Percentiles rank a stretch among this genome's conserved stretches.
Conservation (phyloP, 1,284 basidiomycete species). For the Salmacisia buchloeana region DNA sequence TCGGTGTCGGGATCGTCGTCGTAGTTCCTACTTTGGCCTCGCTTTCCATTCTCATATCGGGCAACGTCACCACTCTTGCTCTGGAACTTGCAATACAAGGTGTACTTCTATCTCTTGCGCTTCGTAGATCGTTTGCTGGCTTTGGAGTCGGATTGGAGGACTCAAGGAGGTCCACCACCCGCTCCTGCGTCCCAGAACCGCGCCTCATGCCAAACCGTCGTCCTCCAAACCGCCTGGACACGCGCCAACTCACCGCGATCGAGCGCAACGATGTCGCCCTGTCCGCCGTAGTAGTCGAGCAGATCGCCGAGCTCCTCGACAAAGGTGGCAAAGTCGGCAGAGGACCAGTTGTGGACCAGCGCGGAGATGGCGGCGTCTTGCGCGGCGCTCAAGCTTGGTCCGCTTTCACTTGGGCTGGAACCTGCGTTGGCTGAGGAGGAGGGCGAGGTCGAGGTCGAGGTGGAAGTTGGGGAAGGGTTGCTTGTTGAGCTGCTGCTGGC, state of each 20-base stretch:
- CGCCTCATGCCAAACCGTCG: slow-evolving; percentile 7
- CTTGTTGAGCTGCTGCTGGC: not conserved
- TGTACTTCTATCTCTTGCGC: too few species aligned
- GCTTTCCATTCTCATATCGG: too few species aligned
- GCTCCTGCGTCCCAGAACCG: slow-evolving; percentile 16
- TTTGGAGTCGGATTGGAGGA: too few species aligned
- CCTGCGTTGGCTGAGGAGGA: not conserved
- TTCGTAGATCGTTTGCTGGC: too few species aligned
- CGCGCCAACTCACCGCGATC: not conserved
- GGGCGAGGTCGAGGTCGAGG: not conserved
- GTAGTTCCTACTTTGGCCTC: too few species aligned
- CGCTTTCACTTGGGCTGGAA: not conserved
- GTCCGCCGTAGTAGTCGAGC: slow-evolving; percentile 54
- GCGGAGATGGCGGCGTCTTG: not conserved
- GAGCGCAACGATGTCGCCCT: not conserved
- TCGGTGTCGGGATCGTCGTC: too few species aligned
- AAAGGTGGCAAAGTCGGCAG: slow-evolving; percentile 61
- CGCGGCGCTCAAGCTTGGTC: not conserved
- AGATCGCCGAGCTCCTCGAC: slow-evolving; percentile 59
- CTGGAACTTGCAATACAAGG: too few species aligned
- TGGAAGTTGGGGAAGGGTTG: not conserved
- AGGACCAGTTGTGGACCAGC: slow-evolving; percentile 60
- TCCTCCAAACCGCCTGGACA: slow-evolving; percentile 8
- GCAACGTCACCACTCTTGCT: too few species aligned
- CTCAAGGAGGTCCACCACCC: too few species aligned